phyloP scores from a whole-genome alignment of 192 early-diverging fungal genomes.

The Linnemannia elongata region DNA sequence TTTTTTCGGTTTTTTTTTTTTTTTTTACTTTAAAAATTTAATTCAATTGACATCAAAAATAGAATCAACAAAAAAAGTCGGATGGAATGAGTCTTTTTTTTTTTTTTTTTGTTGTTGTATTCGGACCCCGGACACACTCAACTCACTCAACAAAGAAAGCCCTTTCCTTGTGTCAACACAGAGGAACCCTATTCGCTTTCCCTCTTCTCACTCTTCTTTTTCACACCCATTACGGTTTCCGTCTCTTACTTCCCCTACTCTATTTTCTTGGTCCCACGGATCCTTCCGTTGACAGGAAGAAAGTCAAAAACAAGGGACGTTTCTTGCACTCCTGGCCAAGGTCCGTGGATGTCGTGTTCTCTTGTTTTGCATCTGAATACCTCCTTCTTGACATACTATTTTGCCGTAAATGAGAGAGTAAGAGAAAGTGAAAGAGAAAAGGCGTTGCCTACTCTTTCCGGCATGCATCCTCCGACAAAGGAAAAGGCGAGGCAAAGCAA shows the following conservation, averaged over 20 bases:
- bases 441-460: background rate
- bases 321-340: background rate
- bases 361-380: background rate
- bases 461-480: background rate
- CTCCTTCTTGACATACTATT: no score
- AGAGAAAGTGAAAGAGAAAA: no score
- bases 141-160: background rate
- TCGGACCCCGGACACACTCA: slow-evolving; percentile 1
- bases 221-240: background rate
- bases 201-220: background rate
- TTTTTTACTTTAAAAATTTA: background rate
- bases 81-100: slow-evolving; percentile 1
- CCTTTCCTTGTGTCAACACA: background rate
- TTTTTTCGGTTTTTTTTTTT: no score
- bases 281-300: background rate
- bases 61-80: background rate
- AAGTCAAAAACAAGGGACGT: background rate
- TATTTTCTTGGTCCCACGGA: background rate
- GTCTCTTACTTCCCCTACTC: background rate
- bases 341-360: background rate
- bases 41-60: background rate
- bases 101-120: background rate
- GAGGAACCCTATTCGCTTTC: background rate
- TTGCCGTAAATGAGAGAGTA: no score
- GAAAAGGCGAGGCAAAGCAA: background rate